Percentiles rank a stretch among this genome's conserved stretches.
These are phyloP conservation scores for Lichtheimia ornata DNA, from an alignment of 371 early-diverging fungal species.

Conservation along the genomic window DNA sequence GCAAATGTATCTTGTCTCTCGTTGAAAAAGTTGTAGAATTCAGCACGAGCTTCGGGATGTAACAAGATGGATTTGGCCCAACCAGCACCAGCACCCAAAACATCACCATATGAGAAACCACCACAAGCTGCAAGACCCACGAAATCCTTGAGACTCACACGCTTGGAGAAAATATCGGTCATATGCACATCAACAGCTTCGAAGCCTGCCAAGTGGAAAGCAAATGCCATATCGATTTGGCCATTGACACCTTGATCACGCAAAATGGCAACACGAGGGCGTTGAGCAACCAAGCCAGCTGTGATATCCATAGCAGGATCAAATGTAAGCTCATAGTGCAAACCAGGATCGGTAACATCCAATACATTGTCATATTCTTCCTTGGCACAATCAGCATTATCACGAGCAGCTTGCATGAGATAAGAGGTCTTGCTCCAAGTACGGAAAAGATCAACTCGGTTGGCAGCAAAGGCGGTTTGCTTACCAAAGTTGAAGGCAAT, in stretches of 20 bases:
- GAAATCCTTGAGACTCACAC: constrained; percentile 70
- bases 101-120: constrained; percentile 98
- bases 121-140: constrained; percentile 93
- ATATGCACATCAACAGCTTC: constrained; percentile 94
- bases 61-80: constrained; percentile 93
- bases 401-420: constrained; percentile 86
- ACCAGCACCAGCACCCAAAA: constrained; percentile 94
- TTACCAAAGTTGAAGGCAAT: constrained; percentile 46
- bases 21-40: constrained; percentile 82
- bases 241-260: constrained; percentile 98
- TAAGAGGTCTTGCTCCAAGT: constrained; percentile 91
- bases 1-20: constrained; percentile 87
- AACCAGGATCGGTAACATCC: constrained; percentile 75
- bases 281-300: constrained; percentile 18
- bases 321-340: constrained; percentile 77
- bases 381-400: constrained; percentile 85
- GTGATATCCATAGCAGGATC: constrained; percentile 61
- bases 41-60: constrained; percentile 66
- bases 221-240: constrained; percentile 91
- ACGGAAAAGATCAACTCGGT: constrained; percentile 74
- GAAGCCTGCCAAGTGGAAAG: constrained; percentile 93
- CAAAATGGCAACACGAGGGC: constrained; percentile 90
- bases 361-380: constrained; percentile 78
- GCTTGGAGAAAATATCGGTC: constrained; percentile 87
- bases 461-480: constrained; percentile 39